Evolutionary conservation across 2,329 filamentous ascomycete species (phyloP).

Genomic region (Emergomyces pasteurianus): DNA sequence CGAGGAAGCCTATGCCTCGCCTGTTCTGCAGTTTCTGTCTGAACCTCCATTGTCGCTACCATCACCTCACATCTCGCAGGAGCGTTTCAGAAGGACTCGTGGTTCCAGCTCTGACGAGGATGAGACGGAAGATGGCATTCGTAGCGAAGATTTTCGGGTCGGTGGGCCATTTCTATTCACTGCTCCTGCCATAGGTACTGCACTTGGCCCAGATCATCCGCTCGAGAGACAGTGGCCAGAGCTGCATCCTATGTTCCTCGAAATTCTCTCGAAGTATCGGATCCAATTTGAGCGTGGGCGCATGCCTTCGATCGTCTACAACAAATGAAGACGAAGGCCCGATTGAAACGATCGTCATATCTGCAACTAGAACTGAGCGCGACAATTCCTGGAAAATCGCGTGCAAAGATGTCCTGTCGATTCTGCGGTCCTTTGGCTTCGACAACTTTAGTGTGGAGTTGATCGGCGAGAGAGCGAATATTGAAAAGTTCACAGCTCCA

Average conservation of each 20-base stretch:
- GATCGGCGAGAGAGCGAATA: neutral
- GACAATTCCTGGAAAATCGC: neutral
- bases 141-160: neutral
- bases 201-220: neutral
- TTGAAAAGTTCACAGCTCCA: neutral
- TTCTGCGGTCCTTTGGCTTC: neutral
- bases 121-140: neutral
- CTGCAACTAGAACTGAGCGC: neutral
- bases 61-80: neutral
- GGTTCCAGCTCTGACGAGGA: neutral
- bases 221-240: neutral
- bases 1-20: neutral
- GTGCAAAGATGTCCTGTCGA: neutral
- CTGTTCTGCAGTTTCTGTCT: neutral
- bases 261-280: neutral
- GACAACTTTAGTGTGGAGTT: slow-evolving; percentile 1
- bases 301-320: neutral
- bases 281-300: neutral
- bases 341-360: neutral
- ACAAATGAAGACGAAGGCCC: neutral
- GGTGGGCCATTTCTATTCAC: neutral
- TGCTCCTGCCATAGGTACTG: neutral
- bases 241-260: neutral
- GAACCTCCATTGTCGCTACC: neutral
- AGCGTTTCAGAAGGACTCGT: neutral